Base-by-base conservation (phyloP, 163 green algal species). In the Scenedesmus sp. region DNA sequence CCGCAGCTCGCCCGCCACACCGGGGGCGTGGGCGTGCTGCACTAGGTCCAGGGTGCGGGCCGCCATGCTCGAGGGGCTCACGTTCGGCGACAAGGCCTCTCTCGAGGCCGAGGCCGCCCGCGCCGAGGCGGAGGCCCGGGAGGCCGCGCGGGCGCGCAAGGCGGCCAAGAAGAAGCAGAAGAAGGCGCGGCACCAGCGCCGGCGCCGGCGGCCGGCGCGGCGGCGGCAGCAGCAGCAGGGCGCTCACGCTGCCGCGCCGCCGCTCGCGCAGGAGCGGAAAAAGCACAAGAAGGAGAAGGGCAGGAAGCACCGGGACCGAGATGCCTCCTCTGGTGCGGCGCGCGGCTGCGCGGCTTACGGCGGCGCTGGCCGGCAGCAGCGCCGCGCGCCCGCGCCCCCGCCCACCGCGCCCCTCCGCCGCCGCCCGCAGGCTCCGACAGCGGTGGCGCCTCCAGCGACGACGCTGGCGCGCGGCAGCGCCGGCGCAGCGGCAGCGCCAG, bases 221-320 rank as follows among this genome's bases (percentile, higher is more conserved):
- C n/a, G n/a, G 6, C 10, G 53, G n/a, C n/a, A n/a, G n/a, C n/a
- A n/a, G n/a, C n/a, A n/a, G n/a, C n/a, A n/a, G n/a, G n/a, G n/a
- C n/a, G n/a, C n/a, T n/a, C 53, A 60, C 24, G 53, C 53, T 70
- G 62, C 31, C 42, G 22, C 36, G 34, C 51, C 24, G 51, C 5
- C 22, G 28, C 24, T 69, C 39, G 51, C 58, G 60, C 22, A 65
- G 28, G 56, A 74, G 36, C 57, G 47, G 29, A 78, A 70, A 31
- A 78, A 78, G 44, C 28, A 70, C 39, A 70, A 70, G 47, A 50
- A 60, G 26, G 39, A 73, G 11, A 81, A 66, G 60, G 20, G 17
- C 29, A 74, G 62, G 39, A 74, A 73, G 34, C 60, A 66, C 4
- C 54, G 65, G 73, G 33, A 74, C 14, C 39, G 39, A 47, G 39